Evolutionary conservation across 768 basidiomycete species (phyloP).

Genomic region (Hygrophorus pudorinus): DNA sequence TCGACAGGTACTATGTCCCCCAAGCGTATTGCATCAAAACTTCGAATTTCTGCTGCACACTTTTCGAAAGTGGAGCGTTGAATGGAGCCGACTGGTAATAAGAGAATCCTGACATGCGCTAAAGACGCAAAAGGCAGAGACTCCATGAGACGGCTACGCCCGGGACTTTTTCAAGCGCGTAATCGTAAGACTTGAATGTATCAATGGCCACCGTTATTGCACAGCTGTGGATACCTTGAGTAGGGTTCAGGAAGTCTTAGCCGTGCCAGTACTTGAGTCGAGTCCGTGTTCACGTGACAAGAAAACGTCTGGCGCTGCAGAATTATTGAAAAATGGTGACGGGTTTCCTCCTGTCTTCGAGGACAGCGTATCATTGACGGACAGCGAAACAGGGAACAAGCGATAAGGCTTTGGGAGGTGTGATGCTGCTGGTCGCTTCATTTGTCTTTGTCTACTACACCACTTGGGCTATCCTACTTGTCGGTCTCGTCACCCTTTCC

Average conservation of each 20-base stretch:
- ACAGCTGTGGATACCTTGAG: too few relatives aligned
- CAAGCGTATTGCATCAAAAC: slow-evolving; percentile 63
- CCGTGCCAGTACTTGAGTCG: background rate
- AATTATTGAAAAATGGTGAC: slow-evolving; percentile 12
- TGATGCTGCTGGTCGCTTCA: slow-evolving; percentile 71
- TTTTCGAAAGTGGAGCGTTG: slow-evolving; percentile 57
- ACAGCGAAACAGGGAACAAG: slow-evolving; percentile 49
- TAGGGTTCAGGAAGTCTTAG: background rate
- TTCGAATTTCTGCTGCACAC: slow-evolving; percentile 65
- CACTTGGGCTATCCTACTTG: slow-evolving; percentile 81
- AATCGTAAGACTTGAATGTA: too few relatives aligned
- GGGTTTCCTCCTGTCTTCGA: slow-evolving; percentile 1
- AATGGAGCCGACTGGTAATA: slow-evolving; percentile 80
- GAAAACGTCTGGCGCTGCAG: background rate
- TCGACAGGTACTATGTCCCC: slow-evolving; percentile 67
- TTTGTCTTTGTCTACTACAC: slow-evolving; percentile 86
- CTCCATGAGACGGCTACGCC: slow-evolving; percentile 40
- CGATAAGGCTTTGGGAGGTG: slow-evolving; percentile 72
- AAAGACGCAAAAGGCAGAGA: slow-evolving; percentile 69
- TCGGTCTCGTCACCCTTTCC: slow-evolving; percentile 17
- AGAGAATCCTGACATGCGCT: slow-evolving; percentile 75
- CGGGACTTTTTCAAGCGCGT: too few relatives aligned
- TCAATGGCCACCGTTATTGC: too few relatives aligned
- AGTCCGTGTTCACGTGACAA: background rate
- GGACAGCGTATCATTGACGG: background rate